Evolutionary conservation across 2,329 filamentous ascomycete genomes (phyloP).

Genomic region (Alternaria solani): DNA sequence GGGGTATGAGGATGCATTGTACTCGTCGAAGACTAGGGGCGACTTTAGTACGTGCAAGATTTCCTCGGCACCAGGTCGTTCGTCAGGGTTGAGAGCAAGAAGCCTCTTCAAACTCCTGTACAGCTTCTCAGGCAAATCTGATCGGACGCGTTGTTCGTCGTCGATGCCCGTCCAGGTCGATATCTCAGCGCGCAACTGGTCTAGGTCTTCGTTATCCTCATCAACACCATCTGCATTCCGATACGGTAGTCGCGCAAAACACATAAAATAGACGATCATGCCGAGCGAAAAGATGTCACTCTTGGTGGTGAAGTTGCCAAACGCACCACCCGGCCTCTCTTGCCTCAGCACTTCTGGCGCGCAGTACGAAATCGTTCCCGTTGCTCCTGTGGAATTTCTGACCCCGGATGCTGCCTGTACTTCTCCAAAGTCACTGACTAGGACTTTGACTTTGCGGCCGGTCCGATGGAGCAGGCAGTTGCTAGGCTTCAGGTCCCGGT

Average conservation of each 20-base stretch:
- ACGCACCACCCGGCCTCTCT: constrained; percentile 69
- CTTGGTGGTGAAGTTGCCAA: constrained; percentile 94
- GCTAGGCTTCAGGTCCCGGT: constrained; percentile 93
- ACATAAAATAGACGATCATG: constrained; percentile 99
- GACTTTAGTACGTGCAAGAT: constrained; percentile 80
- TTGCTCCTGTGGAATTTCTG: constrained; percentile 90
- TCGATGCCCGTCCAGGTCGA: constrained; percentile 86
- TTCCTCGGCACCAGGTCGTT: constrained; percentile 84
- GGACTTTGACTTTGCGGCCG: constrained; percentile 74
- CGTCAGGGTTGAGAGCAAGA: constrained; percentile 76
- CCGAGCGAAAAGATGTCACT: constrained; percentile 98
- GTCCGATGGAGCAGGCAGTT: constrained; percentile 90
- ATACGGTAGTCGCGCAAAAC: constrained; percentile 90
- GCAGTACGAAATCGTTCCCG: constrained; percentile 96
- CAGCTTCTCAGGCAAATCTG: constrained; percentile 84
- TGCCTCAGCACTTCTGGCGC: constrained; percentile 88
- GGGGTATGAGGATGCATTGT: constrained; percentile 52
- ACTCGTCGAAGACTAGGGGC: constrained; percentile 62
- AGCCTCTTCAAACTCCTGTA: constrained; percentile 85
- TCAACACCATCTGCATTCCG: constrained; percentile 81
- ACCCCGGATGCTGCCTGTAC: constrained; percentile 84
- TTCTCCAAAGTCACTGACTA: constrained; percentile 98
- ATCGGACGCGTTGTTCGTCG: constrained; percentile 74
- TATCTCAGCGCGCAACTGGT: constrained; percentile 85
- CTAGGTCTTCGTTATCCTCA: constrained; percentile 91